Evolutionary conservation across 352 stramenopile genomes (phyloP).

Genomic region (Pythium folliculosum): DNA sequence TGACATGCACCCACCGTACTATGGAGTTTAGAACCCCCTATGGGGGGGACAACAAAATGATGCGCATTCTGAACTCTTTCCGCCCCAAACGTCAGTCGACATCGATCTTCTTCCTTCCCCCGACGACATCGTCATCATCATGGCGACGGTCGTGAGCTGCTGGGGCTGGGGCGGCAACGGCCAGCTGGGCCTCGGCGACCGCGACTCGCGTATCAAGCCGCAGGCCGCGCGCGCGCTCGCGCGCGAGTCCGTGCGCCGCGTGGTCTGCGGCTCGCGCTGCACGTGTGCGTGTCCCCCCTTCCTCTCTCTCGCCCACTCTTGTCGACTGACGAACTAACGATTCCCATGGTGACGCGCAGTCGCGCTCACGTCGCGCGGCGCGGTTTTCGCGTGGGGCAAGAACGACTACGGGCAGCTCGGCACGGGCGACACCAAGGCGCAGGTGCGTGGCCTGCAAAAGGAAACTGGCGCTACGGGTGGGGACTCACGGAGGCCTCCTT

Average conservation of each 20-base stretch:
- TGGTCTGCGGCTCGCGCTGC: constrained; percentile 46
- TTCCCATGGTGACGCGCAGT: constrained; percentile 19
- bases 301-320: neutral
- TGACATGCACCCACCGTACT: neutral
- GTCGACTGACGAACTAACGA: neutral
- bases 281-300: constrained; percentile 21
- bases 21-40: neutral
- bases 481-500: neutral
- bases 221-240: constrained; percentile 33
- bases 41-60: neutral
- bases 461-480: no score
- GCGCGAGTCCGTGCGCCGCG: constrained; percentile 24
- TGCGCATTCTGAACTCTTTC: neutral
- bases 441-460: constrained; percentile 11
- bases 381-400: constrained; percentile 46
- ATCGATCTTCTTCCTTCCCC: neutral
- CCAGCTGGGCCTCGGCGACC: constrained; percentile 43
- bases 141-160: constrained; percentile 23
- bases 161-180: constrained; percentile 51
- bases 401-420: constrained; percentile 45
- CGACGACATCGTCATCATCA: neutral
- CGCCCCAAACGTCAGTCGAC: neutral
- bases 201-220: constrained; percentile 44
- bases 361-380: constrained; percentile 30
- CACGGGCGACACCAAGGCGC: constrained; percentile 37